Evolutionary conservation across 192 early-diverging fungal species (phyloP), one percentile per base, ranked within the genome.

Genomic region (Coemansia sp.): DNA sequence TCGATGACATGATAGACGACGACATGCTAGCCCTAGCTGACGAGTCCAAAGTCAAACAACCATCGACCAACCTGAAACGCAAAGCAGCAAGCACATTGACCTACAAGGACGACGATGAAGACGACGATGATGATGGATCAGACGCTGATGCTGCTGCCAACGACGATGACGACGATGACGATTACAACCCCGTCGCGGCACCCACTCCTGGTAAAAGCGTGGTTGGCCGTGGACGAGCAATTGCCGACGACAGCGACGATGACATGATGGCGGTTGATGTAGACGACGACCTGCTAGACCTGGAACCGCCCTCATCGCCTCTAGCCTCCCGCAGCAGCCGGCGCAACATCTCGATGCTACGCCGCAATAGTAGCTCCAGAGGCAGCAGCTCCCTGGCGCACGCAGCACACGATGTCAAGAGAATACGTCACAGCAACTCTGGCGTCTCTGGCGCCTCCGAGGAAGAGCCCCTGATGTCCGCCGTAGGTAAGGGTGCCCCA

Each of bases 231-330:
- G 36, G 49, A 18, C 58, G 60, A 34, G 51, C 46, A 5, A 33
- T 51, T 18, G 43, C 53, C 20, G 64, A 53, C 11, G 69, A 72
- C 58, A 72, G 62, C 49, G 62, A 62, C 40, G 48, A 58, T 30
- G 54, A 50, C 24, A 43, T 17, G 8, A 20, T 42, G 55, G 46
- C 17, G n/a, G n/a, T n/a, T n/a, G n/a, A n/a, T n/a, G n/a, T n/a
- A n/a, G n/a, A n/a, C n/a, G n/a, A n/a, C n/a, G n/a, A n/a, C n/a
- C n/a, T n/a, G n/a, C n/a, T n/a, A n/a, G n/a, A n/a, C n/a, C n/a
- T n/a, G n/a, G n/a, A n/a, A n/a, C n/a, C n/a, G n/a, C n/a, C n/a
- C n/a, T n/a, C n/a, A n/a, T n/a, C n/a, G n/a, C n/a, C n/a, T n/a
- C n/a, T n/a, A n/a, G n/a, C n/a, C n/a, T n/a, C n/a, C n/a, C n/a